Base-by-base conservation (phyloP, 2,329 filamentous ascomycete species). In the Ceratocystis cacaofunesta region DNA sequence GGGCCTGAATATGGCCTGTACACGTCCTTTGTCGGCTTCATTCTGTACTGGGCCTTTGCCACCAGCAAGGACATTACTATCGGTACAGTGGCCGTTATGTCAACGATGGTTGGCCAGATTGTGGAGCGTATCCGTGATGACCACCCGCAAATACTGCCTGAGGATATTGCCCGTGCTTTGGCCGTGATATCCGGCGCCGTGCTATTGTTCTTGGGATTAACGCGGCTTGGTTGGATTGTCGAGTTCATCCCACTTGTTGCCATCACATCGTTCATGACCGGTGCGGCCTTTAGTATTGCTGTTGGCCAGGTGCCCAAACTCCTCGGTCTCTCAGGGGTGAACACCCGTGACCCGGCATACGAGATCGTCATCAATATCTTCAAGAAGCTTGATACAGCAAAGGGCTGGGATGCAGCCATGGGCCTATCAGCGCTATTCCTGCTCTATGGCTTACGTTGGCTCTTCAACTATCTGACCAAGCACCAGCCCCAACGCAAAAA, bases 51-150 rank as follows among this genome's bases (percentile, higher is more conserved):
- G 92, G 88, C 96, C 72, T 97, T 97, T 72, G 94, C 92, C 41
- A 99, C 94, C 0, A 96, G 92, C 15, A 99, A 97, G 74, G 92
- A 99, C 75, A 97, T 99, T 72, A 96, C 92, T 8, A 97, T 97
- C 66, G 92, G 92, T 17, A 88, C 79, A 12, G 79, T 80, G 19
- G 78, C 78, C 25, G 78, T 81, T 70, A 80, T 81, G 78, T 81
- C 79, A 22, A 78, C 78, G 60, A 75, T 81, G 28, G 79, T 79
- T 1, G 79, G 79, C 22, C 77, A 78, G 68, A 76, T 81, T 52
- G 76, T 81, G 15, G 71, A 74, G 43, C 72, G 72, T 55, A 76
- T 76, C 67, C 73, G 71, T 7, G 73, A 74, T 4, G 69, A 68
- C 12, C 71, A 76, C 55, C 78, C 77, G 10, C 71, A 76, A 46